Evolutionary conservation across 2,329 filamentous ascomycete genomes (phyloP).

Genomic region (Aureobasidium pullulans): DNA sequence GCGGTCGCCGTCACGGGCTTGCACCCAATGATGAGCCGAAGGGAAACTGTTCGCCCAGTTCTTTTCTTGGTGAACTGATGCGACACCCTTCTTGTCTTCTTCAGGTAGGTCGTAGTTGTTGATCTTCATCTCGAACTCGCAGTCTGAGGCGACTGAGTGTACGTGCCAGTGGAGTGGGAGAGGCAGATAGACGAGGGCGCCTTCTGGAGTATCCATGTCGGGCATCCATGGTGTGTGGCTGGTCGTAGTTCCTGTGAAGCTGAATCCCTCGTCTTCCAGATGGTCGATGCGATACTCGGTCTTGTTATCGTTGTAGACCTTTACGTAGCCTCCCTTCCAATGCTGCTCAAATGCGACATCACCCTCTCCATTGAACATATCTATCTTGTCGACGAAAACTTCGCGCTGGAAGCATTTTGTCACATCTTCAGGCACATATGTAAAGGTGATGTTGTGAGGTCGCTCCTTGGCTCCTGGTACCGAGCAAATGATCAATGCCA

Average conservation of each 20-base stretch:
- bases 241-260: conserved; percentile 33
- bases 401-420: conserved; percentile 34
- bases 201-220: conserved; percentile 36
- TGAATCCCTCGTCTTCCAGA: conserved; percentile 29
- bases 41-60: conserved; percentile 44
- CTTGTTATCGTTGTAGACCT: conserved; percentile 28
- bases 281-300: conserved; percentile 28
- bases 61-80: conserved; percentile 43
- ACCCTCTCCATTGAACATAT: conserved; percentile 24
- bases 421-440: conserved; percentile 36
- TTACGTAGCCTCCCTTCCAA: conserved; percentile 34
- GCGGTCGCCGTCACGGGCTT: conserved; percentile 23
- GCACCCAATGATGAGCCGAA: conserved; percentile 36
- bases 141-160: conserved; percentile 37
- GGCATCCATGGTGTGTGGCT: conserved; percentile 33
- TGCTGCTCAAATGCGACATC: conserved; percentile 34
- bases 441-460: conserved; percentile 42
- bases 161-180: conserved; percentile 47
- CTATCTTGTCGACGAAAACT: conserved; percentile 35
- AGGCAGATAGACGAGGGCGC: conserved; percentile 37
- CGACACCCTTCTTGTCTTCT: conserved; percentile 26
- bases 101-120: conserved; percentile 22
- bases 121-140: conserved; percentile 34
- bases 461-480: conserved; percentile 35
- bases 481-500: conserved; percentile 41